Conservation (phyloP, 2,329 filamentous ascomycete genomes). For the Claviceps citrina region DNA sequence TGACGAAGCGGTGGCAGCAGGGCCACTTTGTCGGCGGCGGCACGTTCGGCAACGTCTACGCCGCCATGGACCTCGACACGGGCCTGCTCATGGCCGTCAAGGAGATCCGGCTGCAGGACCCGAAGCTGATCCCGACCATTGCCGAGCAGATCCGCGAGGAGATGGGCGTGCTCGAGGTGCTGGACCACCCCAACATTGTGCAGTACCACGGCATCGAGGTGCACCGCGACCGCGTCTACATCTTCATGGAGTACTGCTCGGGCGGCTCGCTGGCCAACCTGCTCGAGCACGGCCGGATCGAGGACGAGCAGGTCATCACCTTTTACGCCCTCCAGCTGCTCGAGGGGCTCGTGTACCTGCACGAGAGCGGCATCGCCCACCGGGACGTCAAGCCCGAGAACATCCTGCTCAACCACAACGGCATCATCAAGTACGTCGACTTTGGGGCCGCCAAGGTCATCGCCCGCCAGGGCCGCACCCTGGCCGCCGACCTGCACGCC, state of each 20-base stretch:
- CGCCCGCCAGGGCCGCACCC: slow-evolving; percentile 77
- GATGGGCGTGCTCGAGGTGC: slow-evolving; percentile 87
- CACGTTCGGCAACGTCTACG: slow-evolving; percentile 94
- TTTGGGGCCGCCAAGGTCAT: slow-evolving; percentile 97
- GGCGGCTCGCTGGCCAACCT: slow-evolving; percentile 81
- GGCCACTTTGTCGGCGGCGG: slow-evolving; percentile 96
- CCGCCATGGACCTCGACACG: slow-evolving; percentile 90
- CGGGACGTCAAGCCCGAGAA: slow-evolving; percentile 98
- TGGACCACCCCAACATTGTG: slow-evolving; percentile 95
- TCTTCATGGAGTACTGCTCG: slow-evolving; percentile 99
- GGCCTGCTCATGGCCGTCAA: slow-evolving; percentile 97
- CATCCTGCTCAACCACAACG: slow-evolving; percentile 90
- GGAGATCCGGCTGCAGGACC: slow-evolving; percentile 92
- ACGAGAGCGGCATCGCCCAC: slow-evolving; percentile 82
- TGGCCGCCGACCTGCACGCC: slow-evolving; percentile 46
- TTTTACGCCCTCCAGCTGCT: slow-evolving; percentile 89
- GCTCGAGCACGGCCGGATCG: slow-evolving; percentile 88
- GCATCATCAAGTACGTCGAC: slow-evolving; percentile 97
- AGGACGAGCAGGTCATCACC: slow-evolving; percentile 95
- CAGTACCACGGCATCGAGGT: slow-evolving; percentile 97
- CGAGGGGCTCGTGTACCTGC: slow-evolving; percentile 84
- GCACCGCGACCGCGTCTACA: slow-evolving; percentile 97
- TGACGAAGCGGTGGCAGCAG: slow-evolving; percentile 94
- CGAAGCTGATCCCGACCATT: slow-evolving; percentile 86
- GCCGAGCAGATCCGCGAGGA: slow-evolving; percentile 90